Conservation (phyloP, 1,284 basidiomycete species). For the Tylopilus orsonianus region DNA sequence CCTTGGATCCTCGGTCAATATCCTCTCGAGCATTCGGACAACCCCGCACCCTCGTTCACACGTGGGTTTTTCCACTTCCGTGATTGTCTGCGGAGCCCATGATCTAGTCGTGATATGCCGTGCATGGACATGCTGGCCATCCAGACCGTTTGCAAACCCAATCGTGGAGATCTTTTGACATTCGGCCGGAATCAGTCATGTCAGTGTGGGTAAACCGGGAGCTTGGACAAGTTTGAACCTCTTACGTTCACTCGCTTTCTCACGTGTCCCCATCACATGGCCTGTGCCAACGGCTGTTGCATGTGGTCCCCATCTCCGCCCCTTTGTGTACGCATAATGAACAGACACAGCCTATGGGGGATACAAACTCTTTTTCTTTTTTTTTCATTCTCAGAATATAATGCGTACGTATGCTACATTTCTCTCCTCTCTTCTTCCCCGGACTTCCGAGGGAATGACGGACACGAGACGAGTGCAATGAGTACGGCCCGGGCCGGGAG, state of each 20-base stretch:
- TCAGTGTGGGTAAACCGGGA: too few species aligned
- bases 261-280: conserved; percentile 20
- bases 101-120: conserved; percentile 6
- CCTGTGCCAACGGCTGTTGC: conserved; percentile 4
- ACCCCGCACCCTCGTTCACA: not conserved
- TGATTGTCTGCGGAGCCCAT: not conserved
- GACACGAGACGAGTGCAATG: not conserved
- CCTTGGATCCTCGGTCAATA: not conserved
- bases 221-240: not conserved
- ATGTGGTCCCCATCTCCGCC: conserved; percentile 2
- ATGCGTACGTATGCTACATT: conserved; percentile 12
- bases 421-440: conserved; percentile 9
- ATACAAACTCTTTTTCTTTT: not conserved
- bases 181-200: conserved; percentile 4
- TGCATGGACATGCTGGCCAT: not conserved
- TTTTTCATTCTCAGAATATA: not conserved
- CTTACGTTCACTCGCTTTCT: conserved; percentile 12
- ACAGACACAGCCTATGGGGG: conserved; percentile 12
- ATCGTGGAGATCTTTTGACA: conserved; percentile 1
- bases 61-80: not conserved
- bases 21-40: not conserved
- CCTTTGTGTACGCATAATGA: not conserved
- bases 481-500: conserved; percentile 2
- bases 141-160: not conserved
- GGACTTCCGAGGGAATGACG: conserved; percentile 25